Percentiles rank a stretch among this genome's conserved stretches.
Conservation (phyloP, 176 grass and related monocot species). For the Hsuehochloa calcarea region DNA sequence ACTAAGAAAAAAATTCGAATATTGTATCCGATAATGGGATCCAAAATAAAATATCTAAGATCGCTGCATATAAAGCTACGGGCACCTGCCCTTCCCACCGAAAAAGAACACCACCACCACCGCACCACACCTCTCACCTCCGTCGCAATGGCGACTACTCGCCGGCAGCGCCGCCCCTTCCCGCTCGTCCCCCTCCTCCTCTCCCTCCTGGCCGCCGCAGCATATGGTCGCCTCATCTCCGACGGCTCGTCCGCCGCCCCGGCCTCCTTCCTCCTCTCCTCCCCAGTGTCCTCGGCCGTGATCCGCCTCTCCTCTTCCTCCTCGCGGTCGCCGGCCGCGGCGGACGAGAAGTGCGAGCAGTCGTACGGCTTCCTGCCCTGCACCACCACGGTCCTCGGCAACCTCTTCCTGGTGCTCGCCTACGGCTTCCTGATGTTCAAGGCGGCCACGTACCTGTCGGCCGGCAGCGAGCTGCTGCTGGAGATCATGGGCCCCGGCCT, state of each 20-base stretch:
- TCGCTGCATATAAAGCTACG: constrained; percentile 40
- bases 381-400: constrained; percentile 83
- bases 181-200: constrained; percentile 48
- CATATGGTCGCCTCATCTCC: constrained; percentile 64
- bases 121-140: neutral
- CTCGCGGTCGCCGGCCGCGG: neutral
- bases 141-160: constrained; percentile 44
- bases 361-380: constrained; percentile 86
- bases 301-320: constrained; percentile 38
- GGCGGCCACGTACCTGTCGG: constrained; percentile 77
- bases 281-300: neutral
- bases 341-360: constrained; percentile 64
- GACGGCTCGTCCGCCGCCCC: constrained; percentile 10
- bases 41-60: no score
- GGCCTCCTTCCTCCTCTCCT: neutral
- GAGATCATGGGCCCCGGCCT: constrained; percentile 93
- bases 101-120: neutral
- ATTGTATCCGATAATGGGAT: no score
- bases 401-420: constrained; percentile 68
- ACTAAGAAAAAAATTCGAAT: no score
- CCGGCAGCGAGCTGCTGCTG: constrained; percentile 86
- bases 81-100: neutral
- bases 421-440: constrained; percentile 97
- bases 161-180: constrained; percentile 34
- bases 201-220: constrained; percentile 43